Base-by-base conservation (phyloP, 352 stramenopile genomes). In the Achlya hypogyna region DNA sequence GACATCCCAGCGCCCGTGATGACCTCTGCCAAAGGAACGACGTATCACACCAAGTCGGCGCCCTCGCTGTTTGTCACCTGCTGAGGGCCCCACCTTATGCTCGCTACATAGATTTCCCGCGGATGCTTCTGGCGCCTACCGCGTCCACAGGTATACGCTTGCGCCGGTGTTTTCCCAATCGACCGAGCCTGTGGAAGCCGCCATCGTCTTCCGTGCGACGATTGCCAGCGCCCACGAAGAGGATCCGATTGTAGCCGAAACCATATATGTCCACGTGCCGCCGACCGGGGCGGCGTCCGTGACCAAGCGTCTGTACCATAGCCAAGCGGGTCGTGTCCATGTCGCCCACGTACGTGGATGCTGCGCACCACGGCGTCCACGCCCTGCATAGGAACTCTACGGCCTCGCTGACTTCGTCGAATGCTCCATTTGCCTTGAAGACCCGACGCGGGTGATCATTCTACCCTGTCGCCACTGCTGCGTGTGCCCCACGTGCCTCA, bases 361-460 rank as follows among this genome's bases (percentile, higher is more conserved):
- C 51, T n/a, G 14, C 28, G 9, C 1, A 20, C 22, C 22, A 22
- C 22, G 10, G 51, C 38, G 14, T 25, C 38, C n/a, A 3, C 12
- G 14, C 38, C 5, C 22, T 31, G 5, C 45, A 32, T 32, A 89
- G 79, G 82, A 88, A 32, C 86, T 88, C 49, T 88, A 80, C 56
- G 75, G 77, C 16, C 67, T 66, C 28, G 64, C 78, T 45, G 40
- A 69, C 12, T 58, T 51, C 1, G 73, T 75, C 54, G 82, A 88
- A 63, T 90, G 82, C 62, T 74, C 76, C 43, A 90, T 90, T 64
- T 90, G 82, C 42, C 67, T 90, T 34, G 82, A 88, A 63, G 70
- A 71, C 27, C 58, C 63, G 27, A 73, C 72, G 5, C 59, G 63
- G 1, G 77, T 76, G 1, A 69, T 87, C 53, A 69, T 88, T 54